Conservation (phyloP, 805 yeast species). For the Wickerhamia fluorescens region DNA sequence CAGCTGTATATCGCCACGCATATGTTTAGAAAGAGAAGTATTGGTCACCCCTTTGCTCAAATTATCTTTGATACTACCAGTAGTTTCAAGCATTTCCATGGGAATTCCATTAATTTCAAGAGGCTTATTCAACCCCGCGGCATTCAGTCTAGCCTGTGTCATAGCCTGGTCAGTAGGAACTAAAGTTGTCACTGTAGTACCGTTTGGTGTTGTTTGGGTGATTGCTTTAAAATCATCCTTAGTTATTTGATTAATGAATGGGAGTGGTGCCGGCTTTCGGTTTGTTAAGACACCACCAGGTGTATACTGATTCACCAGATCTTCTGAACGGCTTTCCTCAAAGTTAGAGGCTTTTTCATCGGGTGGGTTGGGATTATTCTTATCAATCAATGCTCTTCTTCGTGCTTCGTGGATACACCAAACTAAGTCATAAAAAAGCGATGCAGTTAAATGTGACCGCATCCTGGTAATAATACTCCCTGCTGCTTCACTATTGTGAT, state of each 20-base stretch:
- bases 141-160: conserved; percentile 50
- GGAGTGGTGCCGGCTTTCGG: conserved; percentile 60
- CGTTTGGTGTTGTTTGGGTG: conserved; percentile 83
- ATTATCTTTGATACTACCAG: conserved; percentile 51
- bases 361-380: conserved; percentile 8
- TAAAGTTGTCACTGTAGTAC: conserved; percentile 83
- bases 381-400: conserved; percentile 45
- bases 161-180: conserved; percentile 82
- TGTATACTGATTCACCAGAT: conserved; percentile 2
- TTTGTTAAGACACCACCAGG: conserved; percentile 7
- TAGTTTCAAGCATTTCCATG: conserved; percentile 65
- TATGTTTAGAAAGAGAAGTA: too few relatives aligned
- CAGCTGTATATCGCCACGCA: not conserved
- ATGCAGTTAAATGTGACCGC: conserved; percentile 89
- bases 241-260: conserved; percentile 85
- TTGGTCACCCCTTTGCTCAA: conserved; percentile 4
- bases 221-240: conserved; percentile 82
- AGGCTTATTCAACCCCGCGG: conserved; percentile 48
- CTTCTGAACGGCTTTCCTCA: too few relatives aligned
- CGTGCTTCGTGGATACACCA: conserved; percentile 95
- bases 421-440: conserved; percentile 83
- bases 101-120: conserved; percentile 66
- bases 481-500: conserved; percentile 20
- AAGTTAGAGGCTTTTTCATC: conserved; percentile 3
- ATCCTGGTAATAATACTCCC: conserved; percentile 66